Conservation (phyloP, 2,329 filamentous ascomycete species). For the Colletotrichum cordylinicola region DNA sequence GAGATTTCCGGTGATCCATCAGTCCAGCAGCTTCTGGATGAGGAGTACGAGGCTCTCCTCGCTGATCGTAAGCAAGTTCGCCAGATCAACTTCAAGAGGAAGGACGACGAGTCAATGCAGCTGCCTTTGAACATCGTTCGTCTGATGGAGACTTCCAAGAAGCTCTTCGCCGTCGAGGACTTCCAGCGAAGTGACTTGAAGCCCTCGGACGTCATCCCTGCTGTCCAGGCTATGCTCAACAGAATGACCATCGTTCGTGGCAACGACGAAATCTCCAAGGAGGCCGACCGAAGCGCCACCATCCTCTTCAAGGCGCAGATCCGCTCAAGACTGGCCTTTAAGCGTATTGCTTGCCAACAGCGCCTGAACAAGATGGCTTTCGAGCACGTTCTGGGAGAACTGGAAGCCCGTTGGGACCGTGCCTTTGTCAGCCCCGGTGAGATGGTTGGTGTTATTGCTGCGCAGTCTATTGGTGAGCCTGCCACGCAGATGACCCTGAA, state of each 20-base stretch:
- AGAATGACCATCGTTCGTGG: slow-evolving; percentile 87
- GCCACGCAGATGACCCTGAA: slow-evolving; percentile 99
- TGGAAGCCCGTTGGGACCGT: slow-evolving; percentile 87
- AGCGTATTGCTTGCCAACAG: slow-evolving; percentile 86
- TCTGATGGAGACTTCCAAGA: slow-evolving; percentile 89
- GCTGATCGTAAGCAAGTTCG: slow-evolving; percentile 80
- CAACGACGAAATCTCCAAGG: slow-evolving; percentile 77
- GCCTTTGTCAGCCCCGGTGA: slow-evolving; percentile 91
- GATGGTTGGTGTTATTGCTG: slow-evolving; percentile 97
- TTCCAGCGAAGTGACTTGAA: slow-evolving; percentile 87
- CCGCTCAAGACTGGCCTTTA: slow-evolving; percentile 89
- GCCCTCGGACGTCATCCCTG: slow-evolving; percentile 84
- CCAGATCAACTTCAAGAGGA: slow-evolving; percentile 67
- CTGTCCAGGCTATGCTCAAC: slow-evolving; percentile 76
- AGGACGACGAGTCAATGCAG: slow-evolving; percentile 86
- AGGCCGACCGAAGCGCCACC: slow-evolving; percentile 89
- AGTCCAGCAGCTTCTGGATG: slow-evolving; percentile 84
- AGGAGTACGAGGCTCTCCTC: slow-evolving; percentile 82
- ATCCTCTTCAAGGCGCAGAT: slow-evolving; percentile 91
- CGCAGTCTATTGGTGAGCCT: slow-evolving; percentile 97
- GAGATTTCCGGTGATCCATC: slow-evolving; percentile 88
- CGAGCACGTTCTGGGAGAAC: slow-evolving; percentile 87
- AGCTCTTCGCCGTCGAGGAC: slow-evolving; percentile 89
- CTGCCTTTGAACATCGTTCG: slow-evolving; percentile 90
- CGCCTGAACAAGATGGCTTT: slow-evolving; percentile 90